Conservation (phyloP, 202 grass and related monocot genomes). For the Carex arenaria region DNA sequence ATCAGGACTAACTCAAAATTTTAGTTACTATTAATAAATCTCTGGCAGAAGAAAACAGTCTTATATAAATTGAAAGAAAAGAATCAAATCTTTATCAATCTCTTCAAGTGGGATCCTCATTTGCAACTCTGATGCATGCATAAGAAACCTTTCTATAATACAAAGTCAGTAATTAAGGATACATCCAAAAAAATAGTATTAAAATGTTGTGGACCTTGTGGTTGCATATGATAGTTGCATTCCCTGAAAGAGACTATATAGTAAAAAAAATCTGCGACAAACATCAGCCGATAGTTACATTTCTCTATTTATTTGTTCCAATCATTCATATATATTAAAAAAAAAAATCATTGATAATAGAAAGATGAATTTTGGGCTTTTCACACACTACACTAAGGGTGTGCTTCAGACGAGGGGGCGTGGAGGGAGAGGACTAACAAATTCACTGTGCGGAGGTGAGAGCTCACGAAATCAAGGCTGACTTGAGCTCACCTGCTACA, state of each 20-base stretch:
- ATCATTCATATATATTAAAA: background rate
- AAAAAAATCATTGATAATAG: background rate
- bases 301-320: background rate
- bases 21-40: too few species aligned
- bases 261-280: background rate
- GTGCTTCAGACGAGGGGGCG: too few species aligned
- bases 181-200: background rate
- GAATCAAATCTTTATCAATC: background rate
- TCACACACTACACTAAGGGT: background rate
- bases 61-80: background rate
- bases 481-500: too few species aligned
- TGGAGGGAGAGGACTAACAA: too few species aligned
- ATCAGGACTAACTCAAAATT: too few species aligned
- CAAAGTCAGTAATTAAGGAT: background rate
- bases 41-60: background rate
- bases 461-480: accelerated
- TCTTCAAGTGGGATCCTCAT: conserved; percentile 1
- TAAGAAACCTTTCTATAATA: background rate
- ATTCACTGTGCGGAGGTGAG: too few species aligned
- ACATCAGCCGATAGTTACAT: background rate
- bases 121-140: conserved; percentile 1
- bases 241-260: background rate
- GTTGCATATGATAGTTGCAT: background rate
- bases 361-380: background rate
- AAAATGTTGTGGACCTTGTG: background rate